A percentile compares a stretch with the other conserved stretches of the same genome.
Conservation (phyloP, 73 alveolate species). For the Paramecium octaurelia region DNA sequence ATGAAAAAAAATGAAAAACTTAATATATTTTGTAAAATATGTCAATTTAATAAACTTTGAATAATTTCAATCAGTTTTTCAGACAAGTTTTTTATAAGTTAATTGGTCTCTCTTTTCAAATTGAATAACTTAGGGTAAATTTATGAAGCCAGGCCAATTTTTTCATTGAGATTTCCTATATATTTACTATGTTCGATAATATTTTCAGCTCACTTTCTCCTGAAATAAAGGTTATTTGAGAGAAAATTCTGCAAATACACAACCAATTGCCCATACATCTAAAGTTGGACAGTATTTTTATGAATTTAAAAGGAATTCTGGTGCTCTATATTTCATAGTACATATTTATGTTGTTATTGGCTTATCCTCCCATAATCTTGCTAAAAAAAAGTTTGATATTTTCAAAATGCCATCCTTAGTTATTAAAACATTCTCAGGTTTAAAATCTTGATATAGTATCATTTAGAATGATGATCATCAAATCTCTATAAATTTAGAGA, state of each 20-base stretch:
- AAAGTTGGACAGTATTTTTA: slow-evolving; percentile 54
- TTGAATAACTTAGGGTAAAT: neutral
- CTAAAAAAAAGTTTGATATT: slow-evolving; percentile 60
- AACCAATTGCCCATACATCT: slow-evolving; percentile 92
- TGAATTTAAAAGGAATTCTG: slow-evolving; percentile 70
- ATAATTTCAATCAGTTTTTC: neutral
- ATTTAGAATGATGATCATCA: slow-evolving; percentile 82
- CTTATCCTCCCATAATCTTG: slow-evolving; percentile 12
- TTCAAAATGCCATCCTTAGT: slow-evolving; percentile 18
- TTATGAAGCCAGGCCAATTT: neutral
- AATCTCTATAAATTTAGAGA: slow-evolving; percentile 86
- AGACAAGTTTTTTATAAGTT: neutral
- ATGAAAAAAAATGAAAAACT: neutral
- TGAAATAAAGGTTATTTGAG: slow-evolving; percentile 82
- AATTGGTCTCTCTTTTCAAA: neutral
- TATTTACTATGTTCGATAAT: neutral
- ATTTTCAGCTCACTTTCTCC: slow-evolving; percentile 64
- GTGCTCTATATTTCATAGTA: slow-evolving; percentile 84
- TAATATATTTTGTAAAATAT: neutral
- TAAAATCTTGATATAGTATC: slow-evolving; percentile 75
- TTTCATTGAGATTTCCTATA: neutral
- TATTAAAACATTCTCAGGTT: slow-evolving; percentile 66
- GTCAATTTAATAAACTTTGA: neutral
- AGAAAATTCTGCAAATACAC: slow-evolving; percentile 92
- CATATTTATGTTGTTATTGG: slow-evolving; percentile 68